phyloP scores from a whole-genome alignment of 306 rosid species.

The Rosa rugosa region DNA sequence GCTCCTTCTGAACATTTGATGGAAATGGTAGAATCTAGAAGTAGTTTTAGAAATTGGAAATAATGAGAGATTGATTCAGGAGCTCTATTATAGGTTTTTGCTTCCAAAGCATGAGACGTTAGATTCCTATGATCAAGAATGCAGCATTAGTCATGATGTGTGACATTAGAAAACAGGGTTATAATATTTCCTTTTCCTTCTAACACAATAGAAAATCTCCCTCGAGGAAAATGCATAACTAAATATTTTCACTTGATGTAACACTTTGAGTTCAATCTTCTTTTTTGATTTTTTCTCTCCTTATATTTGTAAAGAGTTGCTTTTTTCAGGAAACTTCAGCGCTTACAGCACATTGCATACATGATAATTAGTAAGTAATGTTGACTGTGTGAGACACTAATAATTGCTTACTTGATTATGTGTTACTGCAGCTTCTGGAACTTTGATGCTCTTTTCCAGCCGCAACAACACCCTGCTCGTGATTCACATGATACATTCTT shows the following conservation, averaged over 20 bases:
- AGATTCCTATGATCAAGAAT: background rate
- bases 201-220: background rate
- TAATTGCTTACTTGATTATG: constrained; percentile 10
- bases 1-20: background rate
- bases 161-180: background rate
- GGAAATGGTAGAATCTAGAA: background rate
- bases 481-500: constrained; percentile 97
- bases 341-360: background rate
- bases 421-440: constrained; percentile 82
- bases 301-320: background rate
- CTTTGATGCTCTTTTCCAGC: constrained; percentile 93
- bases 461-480: constrained; percentile 99
- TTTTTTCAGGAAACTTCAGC: background rate
- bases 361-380: background rate
- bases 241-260: background rate
- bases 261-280: background rate
- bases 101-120: background rate
- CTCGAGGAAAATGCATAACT: background rate
- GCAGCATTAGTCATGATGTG: background rate
- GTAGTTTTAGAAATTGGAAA: background rate
- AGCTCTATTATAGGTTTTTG: background rate
- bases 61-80: background rate
- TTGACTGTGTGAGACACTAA: background rate
- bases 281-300: background rate
- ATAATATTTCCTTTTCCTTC: background rate